Base-by-base conservation (phyloP, 805 yeast species). In the Groenewaldozyma tartarivorans region DNA sequence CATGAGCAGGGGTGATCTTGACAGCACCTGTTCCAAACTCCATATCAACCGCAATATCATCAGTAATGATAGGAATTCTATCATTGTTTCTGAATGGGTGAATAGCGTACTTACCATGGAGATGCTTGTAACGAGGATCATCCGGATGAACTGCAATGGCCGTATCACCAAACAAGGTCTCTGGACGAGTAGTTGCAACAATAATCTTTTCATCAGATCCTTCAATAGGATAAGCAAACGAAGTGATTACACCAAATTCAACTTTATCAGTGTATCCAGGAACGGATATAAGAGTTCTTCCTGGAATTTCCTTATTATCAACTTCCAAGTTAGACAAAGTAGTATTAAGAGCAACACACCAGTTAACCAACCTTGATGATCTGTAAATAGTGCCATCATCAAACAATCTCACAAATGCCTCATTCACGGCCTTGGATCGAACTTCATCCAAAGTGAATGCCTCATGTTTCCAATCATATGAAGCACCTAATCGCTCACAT, bases 11-110 rank as follows among this genome's bases (percentile, higher is more conserved):
- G 11, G 98, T 92, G 61, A 92, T 92, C 68, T 92, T 92, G 48
- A 92, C 98, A 37, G 98, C 98, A 80, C 98, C 98, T 48, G 98
- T 92, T 74, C 98, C 98, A 53, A 92, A 92, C 63, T 84, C 95
- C 97, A 92, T 92, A 64, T 92, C 98, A 49, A 92, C 98, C 32
- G 96, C 92, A 64, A 85, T 95, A 31, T 79, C 60, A 61, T 92
- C 98, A 39, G 87, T 77, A 47, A 92, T 68, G 57, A 92, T 85
- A 51, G 98, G 98, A 40, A 92, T 63, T 57, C 76, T 70, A 61
- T 86, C 80, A 58, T 81, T 83, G 55, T 85, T 66, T 7, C 17
- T 13, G 66, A 92, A 83, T 47, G 98, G 97, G 66, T 92, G 97
- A 51, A 76, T 63, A 46, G 83, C 92, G 60, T 69, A 85, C 63